Percentiles rank a stretch among this genome's conserved stretches.
These are phyloP conservation scores for Penicillium aurantiogriseum DNA, from an alignment of 2,329 filamentous ascomycete species.

Conservation along the genomic window DNA sequence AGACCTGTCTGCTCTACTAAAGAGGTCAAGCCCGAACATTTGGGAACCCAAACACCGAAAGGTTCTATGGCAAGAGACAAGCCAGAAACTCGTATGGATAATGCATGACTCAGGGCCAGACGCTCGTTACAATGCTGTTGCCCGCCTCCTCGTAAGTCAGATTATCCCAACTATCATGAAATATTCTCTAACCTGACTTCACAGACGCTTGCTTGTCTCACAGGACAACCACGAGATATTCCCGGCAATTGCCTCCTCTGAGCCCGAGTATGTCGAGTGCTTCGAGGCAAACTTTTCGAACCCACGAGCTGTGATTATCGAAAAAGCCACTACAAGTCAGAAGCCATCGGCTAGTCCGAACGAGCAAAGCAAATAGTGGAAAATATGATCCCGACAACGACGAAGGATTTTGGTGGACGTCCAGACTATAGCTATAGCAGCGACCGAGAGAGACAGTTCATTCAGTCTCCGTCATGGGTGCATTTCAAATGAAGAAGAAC, in stretches of 20 bases:
- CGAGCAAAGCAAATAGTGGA: not conserved
- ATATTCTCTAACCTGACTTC: not conserved
- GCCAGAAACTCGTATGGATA: too few species aligned
- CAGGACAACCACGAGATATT: not conserved
- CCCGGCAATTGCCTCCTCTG: too few species aligned
- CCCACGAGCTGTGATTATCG: not conserved
- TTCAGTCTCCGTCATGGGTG: not conserved
- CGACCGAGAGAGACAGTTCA: not conserved
- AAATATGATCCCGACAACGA: not conserved
- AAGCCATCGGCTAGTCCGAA: not conserved
- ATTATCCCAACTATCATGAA: too few species aligned
- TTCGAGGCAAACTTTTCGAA: too few species aligned
- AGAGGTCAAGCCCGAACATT: not conserved
- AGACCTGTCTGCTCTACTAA: too few species aligned
- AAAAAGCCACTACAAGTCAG: not conserved
- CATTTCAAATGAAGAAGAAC: not conserved
- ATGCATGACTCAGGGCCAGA: too few species aligned
- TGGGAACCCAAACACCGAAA: not conserved
- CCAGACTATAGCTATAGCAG: not conserved
- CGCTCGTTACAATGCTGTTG: too few species aligned
- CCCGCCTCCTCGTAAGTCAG: too few species aligned
- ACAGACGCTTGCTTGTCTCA: not conserved
- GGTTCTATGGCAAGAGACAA: too few species aligned
- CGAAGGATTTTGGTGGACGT: not conserved
- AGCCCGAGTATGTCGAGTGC: too few species aligned